These are phyloP conservation scores for Diophrys sp. DNA, from an alignment of 73 alveolate genomes.

Conservation along the genomic window DNA sequence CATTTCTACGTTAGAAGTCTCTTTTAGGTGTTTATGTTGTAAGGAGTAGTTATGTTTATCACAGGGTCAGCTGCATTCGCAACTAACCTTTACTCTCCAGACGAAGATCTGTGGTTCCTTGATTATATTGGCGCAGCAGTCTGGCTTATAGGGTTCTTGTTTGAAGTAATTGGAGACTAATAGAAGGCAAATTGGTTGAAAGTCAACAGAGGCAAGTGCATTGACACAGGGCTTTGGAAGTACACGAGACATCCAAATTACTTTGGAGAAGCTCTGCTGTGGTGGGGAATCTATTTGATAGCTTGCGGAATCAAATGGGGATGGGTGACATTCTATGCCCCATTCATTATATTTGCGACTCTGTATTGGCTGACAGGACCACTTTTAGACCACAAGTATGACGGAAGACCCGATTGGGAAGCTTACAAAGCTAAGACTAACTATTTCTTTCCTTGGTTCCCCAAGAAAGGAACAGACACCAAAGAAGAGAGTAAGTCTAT, in stretches of 20 bases:
- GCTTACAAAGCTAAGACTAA: conserved; percentile 64
- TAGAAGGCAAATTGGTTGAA: conserved; percentile 54
- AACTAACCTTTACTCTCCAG: conserved; percentile 26
- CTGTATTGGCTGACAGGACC: conserved; percentile 67
- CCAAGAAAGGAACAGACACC: conserved; percentile 2
- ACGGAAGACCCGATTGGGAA: conserved; percentile 24
- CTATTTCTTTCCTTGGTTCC: conserved; percentile 70
- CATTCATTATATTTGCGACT: conserved; percentile 30
- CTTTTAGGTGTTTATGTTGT: conserved; percentile 30
- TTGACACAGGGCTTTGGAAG: conserved; percentile 90
- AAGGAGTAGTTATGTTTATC: conserved; percentile 30
- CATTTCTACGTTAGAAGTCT: conserved; percentile 14
- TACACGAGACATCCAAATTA: conserved; percentile 96
- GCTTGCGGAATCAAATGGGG: conserved; percentile 50
- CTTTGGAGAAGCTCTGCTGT: conserved; percentile 88
- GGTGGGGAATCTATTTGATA: conserved; percentile 87
- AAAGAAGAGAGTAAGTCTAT: neutral
- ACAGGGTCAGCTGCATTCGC: conserved; percentile 30
- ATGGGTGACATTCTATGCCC: conserved; percentile 41
- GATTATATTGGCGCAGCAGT: conserved; percentile 32
- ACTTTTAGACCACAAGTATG: conserved; percentile 53
- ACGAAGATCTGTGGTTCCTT: conserved; percentile 16
- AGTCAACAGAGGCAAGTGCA: conserved; percentile 63
- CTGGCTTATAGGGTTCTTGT: conserved; percentile 32
- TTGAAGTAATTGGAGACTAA: conserved; percentile 68